Percentiles rank a stretch among this genome's conserved stretches.
Conservation (phyloP, 2,329 filamentous ascomycete species). For the Hymenoscyphus occultus region DNA sequence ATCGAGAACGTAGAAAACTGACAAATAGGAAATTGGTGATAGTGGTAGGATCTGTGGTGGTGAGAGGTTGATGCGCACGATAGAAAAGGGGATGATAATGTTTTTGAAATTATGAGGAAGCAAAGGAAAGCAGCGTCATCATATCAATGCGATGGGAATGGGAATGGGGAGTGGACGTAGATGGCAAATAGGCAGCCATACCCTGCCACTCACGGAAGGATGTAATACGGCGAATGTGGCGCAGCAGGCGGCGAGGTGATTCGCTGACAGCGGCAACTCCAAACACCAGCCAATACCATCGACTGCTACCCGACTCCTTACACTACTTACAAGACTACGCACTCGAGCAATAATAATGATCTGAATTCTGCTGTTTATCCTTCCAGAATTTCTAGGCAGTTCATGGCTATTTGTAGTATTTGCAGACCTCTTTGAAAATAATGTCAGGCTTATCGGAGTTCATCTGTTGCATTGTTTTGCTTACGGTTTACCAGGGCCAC, state of each 20-base stretch:
- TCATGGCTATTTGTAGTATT: background rate
- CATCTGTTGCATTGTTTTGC: background rate
- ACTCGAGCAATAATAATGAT: background rate
- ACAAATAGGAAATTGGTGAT: background rate
- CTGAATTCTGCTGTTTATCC: background rate
- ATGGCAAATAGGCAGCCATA: slow-evolving; percentile 3
- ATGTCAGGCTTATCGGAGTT: slow-evolving; percentile 2
- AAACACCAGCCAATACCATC: background rate
- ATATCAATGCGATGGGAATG: background rate
- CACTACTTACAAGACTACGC: too few species aligned
- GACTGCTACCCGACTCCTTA: background rate
- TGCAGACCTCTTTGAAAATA: background rate
- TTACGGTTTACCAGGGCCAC: background rate
- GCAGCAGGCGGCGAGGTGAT: slow-evolving; percentile 3
- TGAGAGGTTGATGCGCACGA: background rate
- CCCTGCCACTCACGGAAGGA: background rate
- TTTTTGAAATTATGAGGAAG: background rate
- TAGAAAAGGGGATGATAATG: background rate
- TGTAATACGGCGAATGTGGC: background rate
- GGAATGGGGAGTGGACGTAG: background rate
- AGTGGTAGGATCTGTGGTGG: background rate
- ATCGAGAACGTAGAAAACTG: background rate
- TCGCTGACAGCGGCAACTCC: background rate
- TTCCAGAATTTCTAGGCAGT: background rate
- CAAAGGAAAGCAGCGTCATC: slow-evolving; percentile 2